Evolutionary conservation across 176 grass and related monocot genomes (phyloP).

Genomic region (Musa beccarii): DNA sequence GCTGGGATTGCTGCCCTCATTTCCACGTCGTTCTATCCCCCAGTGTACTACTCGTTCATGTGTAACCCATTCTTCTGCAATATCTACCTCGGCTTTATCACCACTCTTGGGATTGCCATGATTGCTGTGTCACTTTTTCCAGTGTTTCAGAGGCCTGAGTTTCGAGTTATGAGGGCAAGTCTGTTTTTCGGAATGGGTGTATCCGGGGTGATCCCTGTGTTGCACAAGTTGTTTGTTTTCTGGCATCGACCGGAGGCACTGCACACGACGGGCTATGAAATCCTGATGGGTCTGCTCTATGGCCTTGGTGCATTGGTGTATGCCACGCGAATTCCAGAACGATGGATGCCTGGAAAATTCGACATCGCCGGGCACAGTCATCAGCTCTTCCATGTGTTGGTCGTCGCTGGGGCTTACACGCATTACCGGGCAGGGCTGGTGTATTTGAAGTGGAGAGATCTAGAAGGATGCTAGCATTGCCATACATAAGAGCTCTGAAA

Average conservation of each 20-base stretch:
- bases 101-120: neutral
- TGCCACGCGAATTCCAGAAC: neutral
- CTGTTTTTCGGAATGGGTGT: neutral
- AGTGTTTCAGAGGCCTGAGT: neutral
- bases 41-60: neutral
- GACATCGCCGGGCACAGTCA: constrained; percentile 4
- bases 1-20: neutral
- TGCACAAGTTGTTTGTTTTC: neutral
- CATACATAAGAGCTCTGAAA: too few species aligned
- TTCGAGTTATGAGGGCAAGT: neutral
- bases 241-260: neutral
- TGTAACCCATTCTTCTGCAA: neutral
- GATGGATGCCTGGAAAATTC: constrained; percentile 1
- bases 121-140: neutral
- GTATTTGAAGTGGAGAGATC: neutral
- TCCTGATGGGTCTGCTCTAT: neutral
- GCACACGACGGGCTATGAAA: neutral
- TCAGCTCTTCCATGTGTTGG: constrained; percentile 2
- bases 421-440: neutral
- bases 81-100: neutral
- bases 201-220: neutral
- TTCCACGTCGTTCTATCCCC: neutral
- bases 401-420: neutral
- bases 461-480: neutral
- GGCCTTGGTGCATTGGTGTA: neutral